Evolutionary conservation across 352 stramenopile species (phyloP), one percentile per base, ranked within the genome.

Genomic region (Pilasporangium apinafurcum): DNA sequence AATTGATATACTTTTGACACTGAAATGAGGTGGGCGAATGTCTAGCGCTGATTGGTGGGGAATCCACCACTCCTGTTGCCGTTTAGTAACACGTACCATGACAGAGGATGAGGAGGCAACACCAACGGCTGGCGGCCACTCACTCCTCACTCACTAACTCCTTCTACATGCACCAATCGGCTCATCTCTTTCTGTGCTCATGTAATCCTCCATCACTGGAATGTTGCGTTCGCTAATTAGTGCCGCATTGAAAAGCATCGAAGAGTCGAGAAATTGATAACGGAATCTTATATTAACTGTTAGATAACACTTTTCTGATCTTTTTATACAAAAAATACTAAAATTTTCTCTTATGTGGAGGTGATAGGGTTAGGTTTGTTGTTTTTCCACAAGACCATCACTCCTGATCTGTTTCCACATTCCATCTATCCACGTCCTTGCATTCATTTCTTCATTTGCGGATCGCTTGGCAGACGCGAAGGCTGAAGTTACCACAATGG

Each of bases 21-120:
- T n/a, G n/a, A 39, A 45, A 45, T 45, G 38, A 45, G 27, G 24
- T 31, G 38, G 38, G 38, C 5, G 25, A 45, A 45, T 45, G 13
- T 9, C 20, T 17, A 12, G 3, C 25, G 12, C 10, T 45, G 38
- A 45, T 45, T 45, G 38, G 38, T 28, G 14, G 24, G 21, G 14
- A 8, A 28, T 29, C 25, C 14, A n/a, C 38, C 38, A 45, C 38
- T 45, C 21, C 20, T 22, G 25, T 13, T 28, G 27, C 38, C 26
- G 38, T 17, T 33, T 28, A 21, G 20, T 45, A 45, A 13, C 38
- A 45, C 38, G 38, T 45, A 37, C 32, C 22, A 24, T 16, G 32
- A 16, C 22, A 37, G 22, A 16, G 22, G 32, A 16, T 4, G 16
- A n/a, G 31, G 8, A 20, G 10, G 32, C 16, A 20, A 37, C 16